Conservation (phyloP, 495 filamentous ascomycete genomes). For the Lichenothelia convexa region DNA sequence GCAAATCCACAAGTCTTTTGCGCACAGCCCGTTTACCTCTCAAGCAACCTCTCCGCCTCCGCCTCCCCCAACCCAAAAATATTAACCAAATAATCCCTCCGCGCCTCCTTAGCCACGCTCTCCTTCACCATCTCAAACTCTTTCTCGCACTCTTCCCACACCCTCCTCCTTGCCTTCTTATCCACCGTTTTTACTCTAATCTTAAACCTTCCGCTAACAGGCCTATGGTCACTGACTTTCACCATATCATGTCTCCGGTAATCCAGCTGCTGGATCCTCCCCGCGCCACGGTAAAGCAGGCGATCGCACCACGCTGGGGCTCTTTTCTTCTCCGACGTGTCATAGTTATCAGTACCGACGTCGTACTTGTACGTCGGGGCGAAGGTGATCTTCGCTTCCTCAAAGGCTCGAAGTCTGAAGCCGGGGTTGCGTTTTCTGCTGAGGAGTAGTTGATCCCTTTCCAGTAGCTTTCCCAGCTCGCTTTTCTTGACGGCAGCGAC, state of each 20-base stretch:
- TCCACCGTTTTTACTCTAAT: slow-evolving; percentile 66
- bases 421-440: slow-evolving; percentile 71
- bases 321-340: slow-evolving; percentile 83
- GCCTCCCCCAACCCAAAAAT: slow-evolving; percentile 15
- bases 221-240: slow-evolving; percentile 76
- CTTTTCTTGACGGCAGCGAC: slow-evolving; percentile 61
- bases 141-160: slow-evolving; percentile 53
- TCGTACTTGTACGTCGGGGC: slow-evolving; percentile 83
- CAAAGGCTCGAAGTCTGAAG: slow-evolving; percentile 72
- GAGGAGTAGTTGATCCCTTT: slow-evolving; percentile 82
- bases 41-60: slow-evolving; percentile 14
- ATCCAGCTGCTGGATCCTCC: slow-evolving; percentile 67
- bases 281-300: slow-evolving; percentile 66
- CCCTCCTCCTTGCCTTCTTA: slow-evolving; percentile 38
- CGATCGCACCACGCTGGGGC: slow-evolving; percentile 97
- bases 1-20: too few species aligned
- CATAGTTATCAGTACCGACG: slow-evolving; percentile 83
- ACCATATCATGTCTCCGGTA: slow-evolving; percentile 85
- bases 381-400: slow-evolving; percentile 73
- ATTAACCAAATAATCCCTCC: slow-evolving; percentile 20
- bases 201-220: slow-evolving; percentile 69
- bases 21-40: neutral
- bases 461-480: slow-evolving; percentile 78
- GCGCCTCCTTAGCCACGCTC: slow-evolving; percentile 40
- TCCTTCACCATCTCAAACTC: slow-evolving; percentile 52